Evolutionary conservation across 129 eudicot genomes (phyloP).

Genomic region (Solidago caesia): DNA sequence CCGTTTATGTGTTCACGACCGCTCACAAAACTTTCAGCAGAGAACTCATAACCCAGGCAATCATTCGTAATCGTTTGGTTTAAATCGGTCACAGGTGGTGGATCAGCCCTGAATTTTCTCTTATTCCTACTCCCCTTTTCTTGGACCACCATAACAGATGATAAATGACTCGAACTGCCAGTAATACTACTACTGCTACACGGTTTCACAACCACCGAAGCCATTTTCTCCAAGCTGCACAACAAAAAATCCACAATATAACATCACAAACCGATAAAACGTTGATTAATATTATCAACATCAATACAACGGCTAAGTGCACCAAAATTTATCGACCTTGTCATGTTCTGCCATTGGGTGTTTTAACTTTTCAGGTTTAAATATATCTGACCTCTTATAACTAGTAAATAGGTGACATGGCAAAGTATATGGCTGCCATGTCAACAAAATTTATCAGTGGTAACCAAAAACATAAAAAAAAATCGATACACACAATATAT

Average conservation of each 20-base stretch:
- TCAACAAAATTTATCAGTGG: too few relatives aligned
- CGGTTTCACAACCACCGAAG: conserved; percentile 72
- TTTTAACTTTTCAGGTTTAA: too few relatives aligned
- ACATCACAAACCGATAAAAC: background rate
- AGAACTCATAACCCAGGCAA: conserved; percentile 59
- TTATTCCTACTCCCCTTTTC: conserved; percentile 94
- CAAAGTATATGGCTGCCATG: too few relatives aligned
- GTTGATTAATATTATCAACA: background rate
- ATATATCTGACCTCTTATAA: too few relatives aligned
- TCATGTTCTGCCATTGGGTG: too few relatives aligned
- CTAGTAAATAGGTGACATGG: too few relatives aligned
- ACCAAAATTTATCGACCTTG: too few relatives aligned
- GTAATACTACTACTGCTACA: conserved; percentile 28
- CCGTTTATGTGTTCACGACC: conserved; percentile 41
- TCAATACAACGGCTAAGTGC: too few relatives aligned
- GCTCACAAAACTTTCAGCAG: conserved; percentile 65
- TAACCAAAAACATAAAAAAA: too few relatives aligned
- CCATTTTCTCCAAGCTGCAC: conserved; percentile 62
- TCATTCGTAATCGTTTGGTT: conserved; percentile 43
- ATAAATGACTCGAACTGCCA: conserved; percentile 50
- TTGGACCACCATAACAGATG: conserved; percentile 48
- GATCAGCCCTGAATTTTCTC: conserved; percentile 90
- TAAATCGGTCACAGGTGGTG: conserved; percentile 53
- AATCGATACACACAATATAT: too few relatives aligned
- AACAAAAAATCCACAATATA: conserved; percentile 13